Base-by-base conservation (phyloP, 768 basidiomycete species). In the Trametes punicea region DNA sequence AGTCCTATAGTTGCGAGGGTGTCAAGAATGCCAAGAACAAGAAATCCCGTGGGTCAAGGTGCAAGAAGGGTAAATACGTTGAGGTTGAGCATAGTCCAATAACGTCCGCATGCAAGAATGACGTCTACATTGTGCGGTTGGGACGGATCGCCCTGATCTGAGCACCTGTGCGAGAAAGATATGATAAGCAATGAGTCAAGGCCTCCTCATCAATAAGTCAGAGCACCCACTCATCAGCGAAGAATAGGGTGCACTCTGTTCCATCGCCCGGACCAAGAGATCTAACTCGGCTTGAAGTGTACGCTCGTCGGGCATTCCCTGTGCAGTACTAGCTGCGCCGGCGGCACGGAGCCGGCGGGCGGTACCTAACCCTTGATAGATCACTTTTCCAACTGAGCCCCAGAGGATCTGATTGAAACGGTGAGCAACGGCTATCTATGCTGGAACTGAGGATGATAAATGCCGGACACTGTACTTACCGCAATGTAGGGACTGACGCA, bases 401-500 rank as follows among this genome's bases (percentile, higher is more conserved):
- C 53, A 60, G 1, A 60, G 44, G 21, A 60, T 60, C 58, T 60
- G 48, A 26, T 42, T 4, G 9, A 8, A 18, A 4, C 16, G 1
- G 23, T 51, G 13, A 46, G 48, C 44, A 5, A 31, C 16, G n/a
- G 15, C 8, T 4, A 16, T 9, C 11, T n/a, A 3, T 34, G 33
- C 11, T 9, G 36, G 46, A 20, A 4, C 34, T 6, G 2, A 5
- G n/a, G 20, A 3, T 18, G 21, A 26, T 11, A 30, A 26, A 29
- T 46, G 44, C 8, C 26, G 8, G 23, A 11, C 11, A 26, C 26
- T 13, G 26, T 23, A 64, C 67, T 49, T 39, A 68, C 67, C 20
- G 61, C 67, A 21, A 63, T 47, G 55, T 64, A 52, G 16, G 67
- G 65, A 45, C 65, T 64, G 23, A 66, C 58, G 40, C 46, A 61